Evolutionary conservation across 2,329 filamentous ascomycete species (phyloP), one percentile per base, ranked within the genome.

Genomic region (Cladophialophora carrionii): DNA sequence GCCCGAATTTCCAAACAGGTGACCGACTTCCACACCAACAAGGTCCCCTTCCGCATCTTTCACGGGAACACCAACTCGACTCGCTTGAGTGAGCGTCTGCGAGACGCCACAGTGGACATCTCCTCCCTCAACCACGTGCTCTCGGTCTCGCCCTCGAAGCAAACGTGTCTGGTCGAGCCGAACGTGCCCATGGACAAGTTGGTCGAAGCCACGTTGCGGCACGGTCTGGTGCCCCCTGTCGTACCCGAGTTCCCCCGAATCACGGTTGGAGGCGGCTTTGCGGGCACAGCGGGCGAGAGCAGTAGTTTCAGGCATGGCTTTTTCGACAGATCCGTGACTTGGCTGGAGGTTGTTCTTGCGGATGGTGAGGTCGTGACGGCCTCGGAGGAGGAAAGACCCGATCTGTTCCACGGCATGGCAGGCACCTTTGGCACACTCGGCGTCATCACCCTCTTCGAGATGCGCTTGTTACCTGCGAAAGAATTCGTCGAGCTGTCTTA

Each of bases 181-280:
- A 90, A 90, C 70, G 88, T 90, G 6, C 79, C 87, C 1, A 89
- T 90, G 87, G 87, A 89, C 68, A 75, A 75, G 0, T 82, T 90
- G 7, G 83, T 89, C 12, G 81, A 82, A 60, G 84, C 83, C 3
- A 85, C 87, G 0, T 71, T 87, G n/a, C 75, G 78, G 22, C 76
- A 84, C 60, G 82, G 81, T 0, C 78, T 90, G 1, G 78, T 90
- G 1, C 87, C 88, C 0, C 84, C 85, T 0, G 86, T 90, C 0
- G 87, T 90, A 4, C 88, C 88, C 84, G 88, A 90, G 72, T 89
- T 90, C 63, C 87, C 87, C 1, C 87, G 86, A n/a, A 90, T 90
- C 73, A 90, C 88, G 1, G 85, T 84, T 5, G 88, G 88, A 26
- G 88, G 88, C 41, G 87, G 85, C 2, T 90, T 88, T 74, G 84